Conservation (phyloP, 306 rosid species). For the Phaseolus lunatus region DNA sequence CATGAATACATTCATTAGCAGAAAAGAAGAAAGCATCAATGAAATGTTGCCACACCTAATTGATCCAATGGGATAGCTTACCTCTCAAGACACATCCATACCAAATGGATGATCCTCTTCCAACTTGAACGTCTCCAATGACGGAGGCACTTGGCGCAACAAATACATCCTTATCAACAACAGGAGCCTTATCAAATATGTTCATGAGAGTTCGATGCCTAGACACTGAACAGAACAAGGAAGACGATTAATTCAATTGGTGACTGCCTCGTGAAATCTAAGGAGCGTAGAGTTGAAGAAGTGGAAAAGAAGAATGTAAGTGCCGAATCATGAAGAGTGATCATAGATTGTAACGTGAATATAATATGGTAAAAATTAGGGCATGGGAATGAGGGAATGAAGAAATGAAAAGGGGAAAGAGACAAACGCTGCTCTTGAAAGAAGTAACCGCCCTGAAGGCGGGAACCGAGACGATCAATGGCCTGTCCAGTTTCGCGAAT, state of each 20-base stretch:
- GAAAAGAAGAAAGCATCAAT: not conserved
- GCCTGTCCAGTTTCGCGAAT: conserved; percentile 88
- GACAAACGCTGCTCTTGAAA: conserved; percentile 79
- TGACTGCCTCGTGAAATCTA: too few relatives aligned
- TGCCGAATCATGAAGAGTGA: not conserved
- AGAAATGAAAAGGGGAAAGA: conserved; percentile 7
- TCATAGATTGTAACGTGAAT: not conserved
- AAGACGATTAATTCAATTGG: not conserved
- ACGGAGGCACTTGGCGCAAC: conserved; percentile 96
- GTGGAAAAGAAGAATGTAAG: not conserved
- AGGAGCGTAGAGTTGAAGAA: not conserved
- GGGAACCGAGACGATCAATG: conserved; percentile 84
- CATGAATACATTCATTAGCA: not conserved
- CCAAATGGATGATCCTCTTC: conserved; percentile 90
- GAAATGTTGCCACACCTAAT: not conserved
- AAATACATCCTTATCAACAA: conserved; percentile 83
- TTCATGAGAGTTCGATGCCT: conserved; percentile 95
- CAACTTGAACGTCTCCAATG: conserved; percentile 85
- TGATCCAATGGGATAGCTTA: conserved; percentile 40
- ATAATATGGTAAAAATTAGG: not conserved
- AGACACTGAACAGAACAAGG: conserved; percentile 59
- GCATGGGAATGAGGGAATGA: not conserved
- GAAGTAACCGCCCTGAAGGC: conserved; percentile 77
- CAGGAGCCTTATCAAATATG: conserved; percentile 87
- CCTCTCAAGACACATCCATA: conserved; percentile 98